These are phyloP conservation scores for Gleditsia sinensis DNA, from an alignment of 306 rosid species.

Conservation along the genomic window DNA sequence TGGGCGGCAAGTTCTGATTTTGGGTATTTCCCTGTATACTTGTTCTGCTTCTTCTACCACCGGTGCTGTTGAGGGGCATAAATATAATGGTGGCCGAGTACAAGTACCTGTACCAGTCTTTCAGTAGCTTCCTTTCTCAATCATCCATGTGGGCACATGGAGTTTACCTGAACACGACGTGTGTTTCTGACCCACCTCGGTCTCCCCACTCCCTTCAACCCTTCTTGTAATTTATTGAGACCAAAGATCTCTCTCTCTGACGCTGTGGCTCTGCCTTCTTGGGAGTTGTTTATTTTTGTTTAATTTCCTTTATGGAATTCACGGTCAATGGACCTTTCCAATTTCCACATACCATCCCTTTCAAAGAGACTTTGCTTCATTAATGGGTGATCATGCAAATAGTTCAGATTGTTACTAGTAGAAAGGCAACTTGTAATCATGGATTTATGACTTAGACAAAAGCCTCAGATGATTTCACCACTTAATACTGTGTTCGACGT, in stretches of 20 bases:
- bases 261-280: conserved; percentile 25
- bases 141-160: conserved; percentile 98
- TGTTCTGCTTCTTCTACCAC: conserved; percentile 8
- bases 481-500: neutral
- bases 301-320: conserved; percentile 50
- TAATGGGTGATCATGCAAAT: conserved; percentile 36
- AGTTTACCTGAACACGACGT: conserved; percentile 87
- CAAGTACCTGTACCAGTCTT: conserved; percentile 22
- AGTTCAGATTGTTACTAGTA: conserved; percentile 7
- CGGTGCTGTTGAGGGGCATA: conserved; percentile 29
- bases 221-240: conserved; percentile 36
- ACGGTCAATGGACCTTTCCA: conserved; percentile 52
- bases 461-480: too few species aligned
- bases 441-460: conserved; percentile 25
- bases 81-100: conserved; percentile 48
- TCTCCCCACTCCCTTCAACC: conserved; percentile 6
- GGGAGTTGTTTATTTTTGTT: conserved; percentile 15
- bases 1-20: conserved; percentile 29
- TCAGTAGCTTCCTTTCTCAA: conserved; percentile 44
- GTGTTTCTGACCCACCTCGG: conserved; percentile 69
- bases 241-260: conserved; percentile 21
- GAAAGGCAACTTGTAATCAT: conserved; percentile 8
- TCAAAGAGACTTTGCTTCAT: conserved; percentile 40
- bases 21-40: conserved; percentile 15
- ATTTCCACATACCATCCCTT: conserved; percentile 34